Conservation (phyloP, 108 stramenopile genomes). For the Schizochytrium sp. region DNA sequence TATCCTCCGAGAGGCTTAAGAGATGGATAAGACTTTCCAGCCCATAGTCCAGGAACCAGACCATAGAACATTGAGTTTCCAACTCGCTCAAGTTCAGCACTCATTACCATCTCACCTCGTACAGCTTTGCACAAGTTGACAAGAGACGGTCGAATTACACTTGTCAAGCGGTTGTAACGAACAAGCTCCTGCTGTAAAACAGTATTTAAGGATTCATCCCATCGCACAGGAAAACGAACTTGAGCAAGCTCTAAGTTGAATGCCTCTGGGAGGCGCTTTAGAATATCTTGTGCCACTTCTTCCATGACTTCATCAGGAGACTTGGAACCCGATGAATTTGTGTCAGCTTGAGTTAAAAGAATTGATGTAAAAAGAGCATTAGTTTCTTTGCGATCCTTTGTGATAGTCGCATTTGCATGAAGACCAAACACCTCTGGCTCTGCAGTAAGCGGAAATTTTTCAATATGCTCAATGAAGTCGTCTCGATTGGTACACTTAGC, state of each 20-base stretch:
- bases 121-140: constrained; percentile 75
- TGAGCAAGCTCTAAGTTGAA: constrained; percentile 78
- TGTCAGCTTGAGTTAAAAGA: constrained; percentile 71
- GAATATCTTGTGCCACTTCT: constrained; percentile 71
- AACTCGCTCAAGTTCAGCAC: constrained; percentile 71
- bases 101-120: constrained; percentile 79
- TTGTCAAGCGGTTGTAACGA: constrained; percentile 75
- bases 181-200: constrained; percentile 80
- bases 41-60: constrained; percentile 74
- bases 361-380: constrained; percentile 70
- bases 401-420: constrained; percentile 80
- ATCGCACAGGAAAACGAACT: constrained; percentile 75
- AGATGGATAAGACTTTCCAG: constrained; percentile 72
- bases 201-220: constrained; percentile 81
- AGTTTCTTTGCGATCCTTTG: constrained; percentile 77
- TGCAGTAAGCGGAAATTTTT: constrained; percentile 66
- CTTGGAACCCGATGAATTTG: constrained; percentile 14
- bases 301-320: constrained; percentile 69
- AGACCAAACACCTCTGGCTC: constrained; percentile 79
- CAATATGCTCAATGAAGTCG: constrained; percentile 74
- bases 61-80: constrained; percentile 78
- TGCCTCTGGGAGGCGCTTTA: constrained; percentile 69
- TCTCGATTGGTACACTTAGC: neutral
- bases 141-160: constrained; percentile 66
- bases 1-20: constrained; percentile 76